A percentile compares a stretch with the other conserved stretches of the same genome.
Evolutionary conservation across 106 monocot species (phyloP).

Genomic region (Apostasia shenzhenica): DNA sequence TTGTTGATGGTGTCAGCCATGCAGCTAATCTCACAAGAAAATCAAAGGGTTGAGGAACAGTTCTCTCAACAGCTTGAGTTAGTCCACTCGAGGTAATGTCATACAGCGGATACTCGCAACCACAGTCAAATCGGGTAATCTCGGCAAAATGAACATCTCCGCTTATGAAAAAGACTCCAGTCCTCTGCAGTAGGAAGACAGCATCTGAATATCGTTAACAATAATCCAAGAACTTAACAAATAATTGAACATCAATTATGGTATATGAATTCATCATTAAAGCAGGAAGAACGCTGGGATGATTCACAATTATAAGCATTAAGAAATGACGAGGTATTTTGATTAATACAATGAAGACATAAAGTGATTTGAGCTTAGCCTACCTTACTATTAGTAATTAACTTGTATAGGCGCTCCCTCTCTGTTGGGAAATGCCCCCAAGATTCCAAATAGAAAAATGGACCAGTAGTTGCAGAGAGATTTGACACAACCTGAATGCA

Average conservation of each 20-base stretch:
- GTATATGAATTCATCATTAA: too few relatives aligned
- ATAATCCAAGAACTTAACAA: too few relatives aligned
- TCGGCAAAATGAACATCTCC: constrained; percentile 92
- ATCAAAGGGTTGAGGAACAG: constrained; percentile 24
- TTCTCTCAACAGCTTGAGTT: constrained; percentile 70
- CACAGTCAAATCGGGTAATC: constrained; percentile 78
- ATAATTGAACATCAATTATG: too few relatives aligned
- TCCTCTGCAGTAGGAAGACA: constrained; percentile 35
- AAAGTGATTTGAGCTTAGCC: neutral
- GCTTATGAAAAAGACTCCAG: constrained; percentile 69
- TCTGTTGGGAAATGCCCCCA: constrained; percentile 85
- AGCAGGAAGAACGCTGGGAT: too few relatives aligned
- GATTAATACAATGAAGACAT: too few relatives aligned
- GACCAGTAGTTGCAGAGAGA: constrained; percentile 62
- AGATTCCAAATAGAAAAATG: constrained; percentile 55
- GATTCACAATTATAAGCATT: too few relatives aligned
- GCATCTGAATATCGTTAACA: too few relatives aligned
- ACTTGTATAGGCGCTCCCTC: constrained; percentile 49
- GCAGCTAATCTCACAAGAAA: constrained; percentile 43
- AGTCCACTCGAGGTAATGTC: constrained; percentile 91
- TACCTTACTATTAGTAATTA: constrained; percentile 67
- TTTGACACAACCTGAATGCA: constrained; percentile 75
- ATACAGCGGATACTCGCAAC: constrained; percentile 54
- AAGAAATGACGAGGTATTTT: too few relatives aligned
- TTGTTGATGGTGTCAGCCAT: constrained; percentile 52